Evolutionary conservation across 2,329 filamentous ascomycete genomes (phyloP), one percentile per base, ranked within the genome.

Genomic region (Colletotrichum melonis): DNA sequence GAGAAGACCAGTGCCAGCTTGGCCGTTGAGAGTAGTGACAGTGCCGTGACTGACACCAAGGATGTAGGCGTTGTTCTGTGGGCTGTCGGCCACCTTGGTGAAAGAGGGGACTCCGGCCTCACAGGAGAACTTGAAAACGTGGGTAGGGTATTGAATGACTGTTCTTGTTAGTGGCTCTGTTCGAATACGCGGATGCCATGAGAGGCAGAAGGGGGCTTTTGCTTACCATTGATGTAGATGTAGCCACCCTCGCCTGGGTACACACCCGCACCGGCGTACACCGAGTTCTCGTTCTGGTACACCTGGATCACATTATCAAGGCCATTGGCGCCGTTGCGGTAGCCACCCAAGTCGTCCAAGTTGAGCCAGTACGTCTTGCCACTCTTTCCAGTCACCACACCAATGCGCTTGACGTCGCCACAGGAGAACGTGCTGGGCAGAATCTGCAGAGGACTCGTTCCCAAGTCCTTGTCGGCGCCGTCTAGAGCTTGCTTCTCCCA

Each of bases 71-170:
- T 89, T 90, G 55, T 78, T 82, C 26, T 86, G 83, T 0, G 85
- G 83, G 3, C 84, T 87, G 67, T 87, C 84, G 4, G 86, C 86
- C 1, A 89, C 86, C 76, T 88, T 87, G 26, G 87, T 85, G 64
- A 91, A 90, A 2, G 84, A 83, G 0, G 89, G 86, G 11, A 86
- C 83, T 4, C 88, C 88, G 26, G 81, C 76, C 63, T 81, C 80
- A 77, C 88, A 90, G 2, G 86, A 85, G 77, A 91, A 91, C 75
- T 90, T 88, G 83, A 90, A 91, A 22, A 89, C 87, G 63, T 88
- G 84, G 0, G 88, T 88, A 16, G 86, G 84, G 75, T 87, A 88
- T 75, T 87, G 84, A 66, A 90, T 89, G 5, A 90, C 82, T 5
- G n/a, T 4, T 3, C 8, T 22, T 11, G 14, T 72, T 58, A 68